Conservation (phyloP, 2,329 filamentous ascomycete species). For the Colletotrichum musae region DNA sequence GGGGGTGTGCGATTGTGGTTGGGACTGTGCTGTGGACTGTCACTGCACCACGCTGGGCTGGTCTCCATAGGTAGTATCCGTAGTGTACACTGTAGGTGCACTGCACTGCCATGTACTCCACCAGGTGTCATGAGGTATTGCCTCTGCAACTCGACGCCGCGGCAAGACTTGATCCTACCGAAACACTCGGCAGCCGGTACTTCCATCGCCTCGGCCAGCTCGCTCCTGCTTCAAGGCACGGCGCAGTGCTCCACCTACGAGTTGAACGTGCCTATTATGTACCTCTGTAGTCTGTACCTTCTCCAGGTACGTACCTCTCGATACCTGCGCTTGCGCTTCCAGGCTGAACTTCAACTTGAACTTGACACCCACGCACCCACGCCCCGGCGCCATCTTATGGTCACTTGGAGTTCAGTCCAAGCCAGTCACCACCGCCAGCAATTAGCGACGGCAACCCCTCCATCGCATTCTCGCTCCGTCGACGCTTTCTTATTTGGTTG, state of each 20-base stretch:
- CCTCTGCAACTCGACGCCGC: not conserved
- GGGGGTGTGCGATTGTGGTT: conserved; percentile 6
- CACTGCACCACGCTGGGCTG: not conserved
- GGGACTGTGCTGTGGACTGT: not conserved
- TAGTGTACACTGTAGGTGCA: conserved; percentile 2
- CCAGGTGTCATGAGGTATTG: conserved; percentile 17
- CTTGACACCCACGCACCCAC: conserved; percentile 6
- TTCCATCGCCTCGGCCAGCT: conserved; percentile 1
- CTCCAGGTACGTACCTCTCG: conserved; percentile 17
- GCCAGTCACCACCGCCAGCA: conserved; percentile 13
- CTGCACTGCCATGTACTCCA: no score
- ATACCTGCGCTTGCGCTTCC: not conserved
- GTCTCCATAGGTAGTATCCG: no score
- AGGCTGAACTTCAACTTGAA: no score
- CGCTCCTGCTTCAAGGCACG: conserved; percentile 6
- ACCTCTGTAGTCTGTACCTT: no score
- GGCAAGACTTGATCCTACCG: not conserved
- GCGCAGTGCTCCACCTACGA: not conserved
- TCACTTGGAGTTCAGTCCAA: conserved; percentile 30
- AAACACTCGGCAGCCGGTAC: not conserved
- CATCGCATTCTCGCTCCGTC: conserved; percentile 6
- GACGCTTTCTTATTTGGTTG: not conserved
- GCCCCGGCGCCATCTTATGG: not conserved
- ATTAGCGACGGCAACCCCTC: not conserved
- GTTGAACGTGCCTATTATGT: no score